Percentiles rank a stretch among this genome's conserved stretches.
Conservation (phyloP, 352 stramenopile genomes). For the Phytophthora pini region DNA sequence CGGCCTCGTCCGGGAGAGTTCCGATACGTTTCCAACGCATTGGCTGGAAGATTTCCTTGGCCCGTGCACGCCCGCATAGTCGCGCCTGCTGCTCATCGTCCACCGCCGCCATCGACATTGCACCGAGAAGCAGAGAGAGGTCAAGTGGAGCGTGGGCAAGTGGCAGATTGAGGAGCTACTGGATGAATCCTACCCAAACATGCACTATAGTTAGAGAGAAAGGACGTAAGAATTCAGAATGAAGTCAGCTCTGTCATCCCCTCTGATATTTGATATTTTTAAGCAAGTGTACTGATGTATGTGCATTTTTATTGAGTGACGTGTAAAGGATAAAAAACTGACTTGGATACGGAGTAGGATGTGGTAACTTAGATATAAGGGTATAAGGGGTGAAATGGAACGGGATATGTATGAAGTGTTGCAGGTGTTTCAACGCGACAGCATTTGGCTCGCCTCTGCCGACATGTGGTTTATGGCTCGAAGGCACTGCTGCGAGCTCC, state of each 20-base stretch:
- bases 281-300: not conserved
- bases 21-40: conserved; percentile 76
- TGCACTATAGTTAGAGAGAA: not conserved
- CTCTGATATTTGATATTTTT: conserved; percentile 6
- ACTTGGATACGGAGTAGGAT: not conserved
- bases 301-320: not conserved
- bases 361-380: not conserved
- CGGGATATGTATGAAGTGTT: not conserved
- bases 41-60: conserved; percentile 75
- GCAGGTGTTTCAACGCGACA: conserved; percentile 11
- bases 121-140: not conserved
- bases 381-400: not conserved
- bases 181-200: conserved; percentile 10
- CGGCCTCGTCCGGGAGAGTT: conserved; percentile 52
- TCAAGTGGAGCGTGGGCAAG: conserved; percentile 9
- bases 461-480: not conserved
- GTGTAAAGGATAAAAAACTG: not conserved
- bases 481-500: no score
- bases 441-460: conserved; percentile 23
- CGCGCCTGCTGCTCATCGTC: conserved; percentile 66
- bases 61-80: conserved; percentile 52
- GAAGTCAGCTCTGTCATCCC: conserved; percentile 21
- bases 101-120: conserved; percentile 40
- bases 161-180: conserved; percentile 14
- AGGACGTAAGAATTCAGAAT: conserved; percentile 16